These are phyloP conservation scores for Pseudocercospora macadamiae DNA, from an alignment of 2,329 filamentous ascomycete species.

Conservation along the genomic window DNA sequence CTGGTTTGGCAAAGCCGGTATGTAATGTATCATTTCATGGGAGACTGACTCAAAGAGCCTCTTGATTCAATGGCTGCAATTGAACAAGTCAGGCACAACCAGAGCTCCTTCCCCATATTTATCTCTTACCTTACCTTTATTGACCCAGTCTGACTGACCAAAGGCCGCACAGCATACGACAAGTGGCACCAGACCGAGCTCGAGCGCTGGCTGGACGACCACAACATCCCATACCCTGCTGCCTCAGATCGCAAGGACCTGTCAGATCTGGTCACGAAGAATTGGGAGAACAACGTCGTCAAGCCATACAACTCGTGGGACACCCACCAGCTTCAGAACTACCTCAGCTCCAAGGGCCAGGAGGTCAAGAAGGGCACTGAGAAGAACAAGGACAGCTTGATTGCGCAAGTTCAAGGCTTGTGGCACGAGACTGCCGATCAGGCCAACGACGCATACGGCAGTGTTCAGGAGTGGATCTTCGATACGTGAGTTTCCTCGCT, in stretches of 20 bases:
- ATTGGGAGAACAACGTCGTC: conserved; percentile 81
- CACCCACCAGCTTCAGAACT: conserved; percentile 66
- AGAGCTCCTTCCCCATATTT: neutral
- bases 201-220: conserved; percentile 92
- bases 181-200: conserved; percentile 99
- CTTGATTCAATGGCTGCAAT: neutral
- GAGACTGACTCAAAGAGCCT: too few species aligned
- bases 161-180: conserved; percentile 74
- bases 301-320: conserved; percentile 80
- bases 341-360: conserved; percentile 71
- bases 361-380: conserved; percentile 69
- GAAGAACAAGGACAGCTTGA: conserved; percentile 68
- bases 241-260: conserved; percentile 91
- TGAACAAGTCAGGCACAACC: neutral
- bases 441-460: conserved; percentile 70
- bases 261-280: conserved; percentile 83
- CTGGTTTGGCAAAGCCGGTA: conserved; percentile 88
- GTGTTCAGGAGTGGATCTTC: conserved; percentile 87
- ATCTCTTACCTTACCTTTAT: neutral
- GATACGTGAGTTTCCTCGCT: conserved; percentile 63
- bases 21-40: conserved; percentile 39
- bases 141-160: conserved; percentile 32
- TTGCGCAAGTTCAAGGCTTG: conserved; percentile 68
- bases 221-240: conserved; percentile 87
- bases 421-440: conserved; percentile 83